Conservation (phyloP, 768 basidiomycete genomes). For the Pleurotus sapidus region DNA sequence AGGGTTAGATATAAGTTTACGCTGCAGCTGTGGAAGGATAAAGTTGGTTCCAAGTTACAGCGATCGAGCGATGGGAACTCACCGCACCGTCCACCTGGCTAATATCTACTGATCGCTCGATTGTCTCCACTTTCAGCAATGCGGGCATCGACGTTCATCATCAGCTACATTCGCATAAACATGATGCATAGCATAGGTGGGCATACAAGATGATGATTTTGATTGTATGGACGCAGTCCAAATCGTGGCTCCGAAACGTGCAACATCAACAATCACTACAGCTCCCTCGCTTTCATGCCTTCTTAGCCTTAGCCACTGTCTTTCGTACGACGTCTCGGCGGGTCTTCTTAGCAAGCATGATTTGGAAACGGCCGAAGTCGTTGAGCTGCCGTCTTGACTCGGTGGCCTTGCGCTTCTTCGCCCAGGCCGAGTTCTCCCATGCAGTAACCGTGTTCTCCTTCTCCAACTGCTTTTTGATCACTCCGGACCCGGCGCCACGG, state of each 20-base stretch:
- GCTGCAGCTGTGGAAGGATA: no score
- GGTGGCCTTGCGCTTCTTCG: constrained; percentile 76
- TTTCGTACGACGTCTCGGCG: constrained; percentile 79
- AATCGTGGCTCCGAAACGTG: not conserved
- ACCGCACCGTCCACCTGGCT: no score
- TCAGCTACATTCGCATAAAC: constrained; percentile 3
- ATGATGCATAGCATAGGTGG: constrained; percentile 2
- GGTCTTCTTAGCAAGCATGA: constrained; percentile 87
- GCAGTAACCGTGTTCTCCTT: constrained; percentile 80
- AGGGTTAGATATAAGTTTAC: no score
- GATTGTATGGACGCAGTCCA: not conserved
- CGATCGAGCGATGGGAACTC: no score
- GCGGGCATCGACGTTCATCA: not conserved
- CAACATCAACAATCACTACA: not conserved
- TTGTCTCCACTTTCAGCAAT: no score
- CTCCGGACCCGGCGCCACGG: constrained; percentile 79
- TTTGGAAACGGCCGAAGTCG: constrained; percentile 91
- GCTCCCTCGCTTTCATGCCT: constrained; percentile 28
- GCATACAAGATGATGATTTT: constrained; percentile 7
- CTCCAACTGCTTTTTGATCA: constrained; percentile 84
- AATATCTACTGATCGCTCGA: no score
- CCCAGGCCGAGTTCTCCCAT: constrained; percentile 90
- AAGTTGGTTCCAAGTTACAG: no score
- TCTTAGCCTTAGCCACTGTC: constrained; percentile 52
- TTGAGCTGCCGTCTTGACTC: constrained; percentile 72